Conservation (phyloP, 148 eudicot genomes). For the Rheum nobile region DNA sequence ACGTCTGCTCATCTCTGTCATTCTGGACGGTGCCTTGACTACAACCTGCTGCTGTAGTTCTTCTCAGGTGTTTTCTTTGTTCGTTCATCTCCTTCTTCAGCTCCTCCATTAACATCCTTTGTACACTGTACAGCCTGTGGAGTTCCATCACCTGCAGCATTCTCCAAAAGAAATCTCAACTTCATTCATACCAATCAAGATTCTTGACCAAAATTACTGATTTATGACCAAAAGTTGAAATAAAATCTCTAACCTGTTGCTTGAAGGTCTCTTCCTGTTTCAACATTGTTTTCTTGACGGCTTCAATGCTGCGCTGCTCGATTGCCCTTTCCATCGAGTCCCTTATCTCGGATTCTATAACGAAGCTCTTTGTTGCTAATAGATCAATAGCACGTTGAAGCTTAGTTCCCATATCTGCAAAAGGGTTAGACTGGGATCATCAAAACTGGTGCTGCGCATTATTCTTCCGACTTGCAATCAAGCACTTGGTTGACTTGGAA, state of each 20-base stretch:
- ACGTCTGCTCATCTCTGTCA: background rate
- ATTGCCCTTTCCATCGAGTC: constrained; percentile 4
- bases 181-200: background rate
- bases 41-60: background rate
- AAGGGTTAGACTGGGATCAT: background rate
- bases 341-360: background rate
- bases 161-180: background rate
- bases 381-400: constrained; percentile 23
- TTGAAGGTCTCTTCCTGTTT: constrained; percentile 38
- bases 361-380: constrained; percentile 13
- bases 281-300: constrained; percentile 38
- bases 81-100: background rate
- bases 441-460: background rate
- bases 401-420: constrained; percentile 50
- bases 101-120: constrained; percentile 32
- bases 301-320: constrained; percentile 19
- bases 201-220: background rate
- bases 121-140: constrained; percentile 33
- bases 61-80: background rate
- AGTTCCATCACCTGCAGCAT: constrained; percentile 37
- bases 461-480: background rate
- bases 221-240: constrained; percentile 7
- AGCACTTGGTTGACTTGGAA: background rate
- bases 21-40: background rate
- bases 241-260: constrained; percentile 28